Base-by-base conservation (phyloP, 257 asterid genomes). In the Ocimum tenuiflorum region DNA sequence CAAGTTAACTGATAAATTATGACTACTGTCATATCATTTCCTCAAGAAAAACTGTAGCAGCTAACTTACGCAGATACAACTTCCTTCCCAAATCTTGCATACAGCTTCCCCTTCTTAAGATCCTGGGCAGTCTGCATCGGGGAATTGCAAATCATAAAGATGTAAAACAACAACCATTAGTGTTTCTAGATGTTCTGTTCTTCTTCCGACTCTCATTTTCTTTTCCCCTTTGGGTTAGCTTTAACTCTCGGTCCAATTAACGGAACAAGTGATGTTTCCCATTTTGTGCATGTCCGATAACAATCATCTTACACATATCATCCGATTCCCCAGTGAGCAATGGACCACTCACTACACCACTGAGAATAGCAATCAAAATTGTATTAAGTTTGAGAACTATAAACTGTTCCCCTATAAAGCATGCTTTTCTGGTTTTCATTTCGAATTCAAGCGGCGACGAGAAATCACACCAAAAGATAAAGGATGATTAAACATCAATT, bases 11-110 rank as follows among this genome's bases (percentile, higher is more conserved):
- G 23, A 60, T 22, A 35, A 17, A 19, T 14, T 24, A 48, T 23
- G 24, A 39, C 19, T 13, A 49, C 47, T 20, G 7, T 18, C 19
- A 54, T 47, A 53, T 55, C 74, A 56, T 4, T n/a, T 11, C 29
- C 2, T 17, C 29, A 63, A 31, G 59, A 58, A 56, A 66, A 20
- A 54, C 3, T 39, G 17, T 63, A 29, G 60, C 23, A 45, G 69
- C 63, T 39, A 59, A 88, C 98, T 85, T 87, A 89, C 95, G 85
- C 98, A 35, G 98, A 85, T 31, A 91, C 92, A 62, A 91, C 91
- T 80, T 89, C 92, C 82, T 91, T 91, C 76, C 98, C 96, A 0
- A 89, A 81, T 80, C 88, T 87, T 18, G 88, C 80, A 38, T 75
- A 86, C 58, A 88, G 68, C 83, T 91, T 91, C 63, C 82, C 51